Conservation (phyloP, 1,284 basidiomycete genomes). For the Cryptococcus jaspeensis region DNA sequence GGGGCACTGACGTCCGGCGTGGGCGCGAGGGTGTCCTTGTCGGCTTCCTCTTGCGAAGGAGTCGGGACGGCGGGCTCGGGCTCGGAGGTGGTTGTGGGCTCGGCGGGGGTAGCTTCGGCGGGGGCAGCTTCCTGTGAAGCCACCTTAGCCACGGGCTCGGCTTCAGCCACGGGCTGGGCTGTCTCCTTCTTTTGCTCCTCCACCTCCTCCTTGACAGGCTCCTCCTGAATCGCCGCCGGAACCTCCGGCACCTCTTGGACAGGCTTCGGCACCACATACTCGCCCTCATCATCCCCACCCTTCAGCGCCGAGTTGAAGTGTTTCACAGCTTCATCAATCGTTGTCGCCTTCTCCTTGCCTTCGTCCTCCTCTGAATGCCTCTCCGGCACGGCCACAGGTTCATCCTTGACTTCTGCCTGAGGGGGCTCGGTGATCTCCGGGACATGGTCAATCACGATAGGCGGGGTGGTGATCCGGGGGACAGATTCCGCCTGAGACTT, state of each 20-base stretch:
- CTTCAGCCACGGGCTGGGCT: background rate
- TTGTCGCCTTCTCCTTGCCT: slow-evolving; percentile 15
- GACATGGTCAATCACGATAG: slow-evolving; percentile 7
- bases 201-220: background rate
- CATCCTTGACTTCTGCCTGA: background rate
- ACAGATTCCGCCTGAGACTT: background rate
- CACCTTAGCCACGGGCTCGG: no score
- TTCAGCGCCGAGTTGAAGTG: slow-evolving; percentile 31
- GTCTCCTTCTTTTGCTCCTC: background rate
- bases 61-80: background rate
- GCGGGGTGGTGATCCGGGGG: background rate
- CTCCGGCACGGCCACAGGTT: background rate
- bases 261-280: slow-evolving; percentile 7
- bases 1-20: background rate
- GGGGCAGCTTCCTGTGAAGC: slow-evolving; percentile 1
- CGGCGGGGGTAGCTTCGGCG: slow-evolving; percentile 1
- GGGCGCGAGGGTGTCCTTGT: background rate
- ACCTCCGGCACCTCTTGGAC: slow-evolving; percentile 1
- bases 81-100: background rate
- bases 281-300: background rate
- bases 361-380: background rate
- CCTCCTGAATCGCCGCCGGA: background rate
- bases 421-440: background rate
- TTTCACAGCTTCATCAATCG: slow-evolving; percentile 38
- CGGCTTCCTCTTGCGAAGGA: background rate